A percentile compares a stretch with the other conserved stretches of the same genome.
phyloP scores from a whole-genome alignment of 2,329 filamentous ascomycete genomes.

The Magnaporthiopsis rhizophila region DNA sequence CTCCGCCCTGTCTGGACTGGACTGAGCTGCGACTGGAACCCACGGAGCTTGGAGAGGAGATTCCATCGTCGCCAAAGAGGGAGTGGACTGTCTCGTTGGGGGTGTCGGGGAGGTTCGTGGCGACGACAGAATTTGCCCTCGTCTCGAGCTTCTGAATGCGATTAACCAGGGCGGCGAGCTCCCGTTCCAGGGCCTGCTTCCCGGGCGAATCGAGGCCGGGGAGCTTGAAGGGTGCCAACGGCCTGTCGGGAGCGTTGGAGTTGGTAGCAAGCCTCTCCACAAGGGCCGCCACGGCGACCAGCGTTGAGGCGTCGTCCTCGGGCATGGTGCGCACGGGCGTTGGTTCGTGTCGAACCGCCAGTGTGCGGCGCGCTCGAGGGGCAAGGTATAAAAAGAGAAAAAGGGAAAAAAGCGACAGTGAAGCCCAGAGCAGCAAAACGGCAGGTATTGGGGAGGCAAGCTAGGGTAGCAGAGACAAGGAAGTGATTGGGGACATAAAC shows the following conservation, averaged over 20 bases:
- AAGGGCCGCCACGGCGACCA: constrained; percentile 21
- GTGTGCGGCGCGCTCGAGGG: not conserved
- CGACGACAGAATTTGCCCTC: constrained; percentile 55
- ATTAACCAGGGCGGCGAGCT: constrained; percentile 69
- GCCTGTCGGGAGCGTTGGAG: constrained; percentile 19
- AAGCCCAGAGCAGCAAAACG: not conserved
- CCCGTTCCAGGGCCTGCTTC: constrained; percentile 73
- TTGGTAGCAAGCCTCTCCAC: constrained; percentile 22
- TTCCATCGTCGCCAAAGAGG: constrained; percentile 50
- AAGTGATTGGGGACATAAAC: not conserved
- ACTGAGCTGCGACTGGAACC: constrained; percentile 21
- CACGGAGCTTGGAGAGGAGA: constrained; percentile 36
- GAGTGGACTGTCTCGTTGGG: constrained; percentile 67
- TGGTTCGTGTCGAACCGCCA: not conserved
- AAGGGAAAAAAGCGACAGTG: not conserved
- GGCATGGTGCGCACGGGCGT: constrained; percentile 16
- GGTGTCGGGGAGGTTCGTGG: constrained; percentile 64
- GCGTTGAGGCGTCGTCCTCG: constrained; percentile 21
- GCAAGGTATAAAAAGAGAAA: constrained; percentile 1
- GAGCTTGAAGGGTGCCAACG: constrained; percentile 52
- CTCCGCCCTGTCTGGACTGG: constrained; percentile 9
- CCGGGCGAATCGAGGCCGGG: constrained; percentile 69
- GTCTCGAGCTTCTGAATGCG: constrained; percentile 78
- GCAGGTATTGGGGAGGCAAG: not conserved
- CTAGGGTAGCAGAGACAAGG: not conserved